Evolutionary conservation across 2,329 filamentous ascomycete genomes (phyloP).

Genomic region (Microcyclosporella mali): DNA sequence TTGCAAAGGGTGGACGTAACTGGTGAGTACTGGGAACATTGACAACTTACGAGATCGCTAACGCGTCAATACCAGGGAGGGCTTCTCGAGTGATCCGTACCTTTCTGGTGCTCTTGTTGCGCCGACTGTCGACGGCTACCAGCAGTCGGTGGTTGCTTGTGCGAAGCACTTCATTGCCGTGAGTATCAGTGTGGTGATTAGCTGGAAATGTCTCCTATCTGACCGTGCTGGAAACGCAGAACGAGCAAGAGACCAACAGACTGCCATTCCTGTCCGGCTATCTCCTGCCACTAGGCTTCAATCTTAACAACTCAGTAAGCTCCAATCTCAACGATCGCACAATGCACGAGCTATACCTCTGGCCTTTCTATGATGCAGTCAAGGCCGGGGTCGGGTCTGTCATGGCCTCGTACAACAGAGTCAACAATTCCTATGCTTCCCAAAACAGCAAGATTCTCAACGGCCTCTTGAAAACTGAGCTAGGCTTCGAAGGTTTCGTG

Average conservation of each 20-base stretch:
- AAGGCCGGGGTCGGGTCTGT: slow-evolving; percentile 67
- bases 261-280: slow-evolving; percentile 17
- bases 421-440: slow-evolving; percentile 52
- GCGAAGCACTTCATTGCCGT: slow-evolving; percentile 23
- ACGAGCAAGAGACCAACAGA: slow-evolving; percentile 28
- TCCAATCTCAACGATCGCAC: slow-evolving; percentile 28
- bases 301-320: slow-evolving; percentile 39
- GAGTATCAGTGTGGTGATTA: neutral
- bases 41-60: too few relatives aligned
- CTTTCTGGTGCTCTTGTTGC: slow-evolving; percentile 23
- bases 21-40: slow-evolving; percentile 13
- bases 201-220: neutral
- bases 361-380: slow-evolving; percentile 65
- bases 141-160: slow-evolving; percentile 35
- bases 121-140: slow-evolving; percentile 22
- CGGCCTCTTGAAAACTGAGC: slow-evolving; percentile 61
- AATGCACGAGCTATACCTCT: slow-evolving; percentile 48
- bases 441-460: slow-evolving; percentile 64
- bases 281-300: slow-evolving; percentile 15
- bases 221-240: slow-evolving; percentile 8
- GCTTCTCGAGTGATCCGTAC: slow-evolving; percentile 58
- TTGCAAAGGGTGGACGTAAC: slow-evolving; percentile 28
- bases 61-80: slow-evolving; percentile 21
- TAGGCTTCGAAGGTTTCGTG: slow-evolving; percentile 29
- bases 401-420: slow-evolving; percentile 68